Evolutionary conservation across 1,284 basidiomycete genomes (phyloP).

Genomic region (Heliocybe sulcata): DNA sequence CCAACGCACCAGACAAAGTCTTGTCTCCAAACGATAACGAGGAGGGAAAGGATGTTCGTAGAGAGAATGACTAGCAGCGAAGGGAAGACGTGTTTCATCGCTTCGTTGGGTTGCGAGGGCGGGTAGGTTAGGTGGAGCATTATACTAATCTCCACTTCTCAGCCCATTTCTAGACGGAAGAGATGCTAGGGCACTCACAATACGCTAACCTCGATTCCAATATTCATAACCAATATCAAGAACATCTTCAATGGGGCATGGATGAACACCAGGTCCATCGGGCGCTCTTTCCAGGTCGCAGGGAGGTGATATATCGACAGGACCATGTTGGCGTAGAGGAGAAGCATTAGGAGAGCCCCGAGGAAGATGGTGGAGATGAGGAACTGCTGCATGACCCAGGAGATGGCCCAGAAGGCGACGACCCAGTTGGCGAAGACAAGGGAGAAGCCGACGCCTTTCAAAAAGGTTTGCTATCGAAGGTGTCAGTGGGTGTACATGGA

Average conservation of each 20-base stretch:
- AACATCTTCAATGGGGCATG: constrained; percentile 72
- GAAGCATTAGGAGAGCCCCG: constrained; percentile 48
- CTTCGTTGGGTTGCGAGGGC: constrained; percentile 43
- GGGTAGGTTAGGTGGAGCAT: constrained; percentile 46
- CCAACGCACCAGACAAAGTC: constrained; percentile 70
- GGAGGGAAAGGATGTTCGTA: constrained; percentile 43
- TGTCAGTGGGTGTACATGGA: background rate
- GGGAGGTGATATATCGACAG: constrained; percentile 43
- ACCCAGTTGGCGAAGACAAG: constrained; percentile 79
- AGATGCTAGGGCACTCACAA: too few relatives aligned
- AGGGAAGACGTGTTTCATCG: background rate
- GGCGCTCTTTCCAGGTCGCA: constrained; percentile 24
- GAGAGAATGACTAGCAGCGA: constrained; percentile 29
- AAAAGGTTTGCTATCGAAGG: constrained; percentile 45
- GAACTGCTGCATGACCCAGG: constrained; percentile 71
- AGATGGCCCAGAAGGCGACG: constrained; percentile 78
- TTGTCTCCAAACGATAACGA: constrained; percentile 44
- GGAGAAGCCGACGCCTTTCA: constrained; percentile 72
- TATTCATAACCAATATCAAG: constrained; percentile 44
- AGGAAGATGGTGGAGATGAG: constrained; percentile 53
- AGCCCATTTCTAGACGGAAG: constrained; percentile 34
- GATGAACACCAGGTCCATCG: constrained; percentile 61
- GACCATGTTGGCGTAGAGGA: constrained; percentile 62
- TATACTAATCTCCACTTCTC: constrained; percentile 35
- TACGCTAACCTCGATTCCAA: constrained; percentile 42